A percentile compares a stretch with the other conserved stretches of the same genome.
Evolutionary conservation across 371 early-diverging fungal genomes (phyloP).

Genomic region (Mortierella sp.): DNA sequence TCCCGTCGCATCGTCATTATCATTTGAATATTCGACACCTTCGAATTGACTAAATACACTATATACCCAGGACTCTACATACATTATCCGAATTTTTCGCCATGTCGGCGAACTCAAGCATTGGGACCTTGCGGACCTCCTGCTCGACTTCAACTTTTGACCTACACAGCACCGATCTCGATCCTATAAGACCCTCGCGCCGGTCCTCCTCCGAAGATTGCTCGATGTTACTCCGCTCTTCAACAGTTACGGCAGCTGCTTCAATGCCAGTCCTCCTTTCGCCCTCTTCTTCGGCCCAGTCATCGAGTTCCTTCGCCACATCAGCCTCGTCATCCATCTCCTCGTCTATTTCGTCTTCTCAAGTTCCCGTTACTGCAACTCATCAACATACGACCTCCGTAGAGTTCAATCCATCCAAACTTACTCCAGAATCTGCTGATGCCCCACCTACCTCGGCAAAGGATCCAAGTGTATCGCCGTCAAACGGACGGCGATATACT

Average conservation of each 20-base stretch:
- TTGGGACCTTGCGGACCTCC: slow-evolving; percentile 25
- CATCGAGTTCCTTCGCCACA: slow-evolving; percentile 29
- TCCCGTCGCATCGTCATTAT: not conserved
- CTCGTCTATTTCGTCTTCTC: slow-evolving; percentile 9
- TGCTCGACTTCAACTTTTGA: slow-evolving; percentile 29
- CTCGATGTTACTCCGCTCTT: slow-evolving; percentile 7
- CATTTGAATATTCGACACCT: not conserved
- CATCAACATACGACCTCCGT: slow-evolving; percentile 3
- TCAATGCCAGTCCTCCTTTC: slow-evolving; percentile 23
- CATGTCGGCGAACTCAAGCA: slow-evolving; percentile 17
- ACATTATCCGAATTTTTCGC: not conserved
- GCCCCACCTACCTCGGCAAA: not conserved
- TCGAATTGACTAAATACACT: not conserved
- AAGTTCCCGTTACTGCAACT: not conserved
- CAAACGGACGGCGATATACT: not conserved
- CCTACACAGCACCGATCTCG: slow-evolving; percentile 5
- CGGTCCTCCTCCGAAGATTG: slow-evolving; percentile 43
- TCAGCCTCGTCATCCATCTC: slow-evolving; percentile 23
- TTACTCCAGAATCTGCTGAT: not conserved
- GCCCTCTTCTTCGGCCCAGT: slow-evolving; percentile 32
- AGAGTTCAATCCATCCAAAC: not conserved
- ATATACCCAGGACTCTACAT: not conserved
- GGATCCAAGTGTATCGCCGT: not conserved
- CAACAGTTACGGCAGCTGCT: slow-evolving; percentile 1
- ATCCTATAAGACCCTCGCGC: slow-evolving; percentile 22